Evolutionary conservation across 495 filamentous ascomycete species (phyloP).

Genomic region (Penicillium lividum): DNA sequence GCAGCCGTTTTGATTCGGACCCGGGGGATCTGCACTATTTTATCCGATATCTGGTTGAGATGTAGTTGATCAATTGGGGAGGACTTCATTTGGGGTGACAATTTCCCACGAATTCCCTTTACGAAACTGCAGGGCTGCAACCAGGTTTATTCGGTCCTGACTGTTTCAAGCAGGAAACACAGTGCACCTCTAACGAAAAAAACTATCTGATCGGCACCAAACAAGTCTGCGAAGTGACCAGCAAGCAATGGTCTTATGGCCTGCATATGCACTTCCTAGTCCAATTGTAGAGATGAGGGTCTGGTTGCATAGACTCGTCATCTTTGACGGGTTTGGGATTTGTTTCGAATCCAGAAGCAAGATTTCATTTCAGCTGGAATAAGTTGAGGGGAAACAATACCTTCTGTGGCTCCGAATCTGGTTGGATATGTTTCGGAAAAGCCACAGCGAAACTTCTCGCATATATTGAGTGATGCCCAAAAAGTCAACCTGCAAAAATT

Average conservation of each 20-base stretch:
- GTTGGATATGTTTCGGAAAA: conserved; percentile 22
- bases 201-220: conserved; percentile 48
- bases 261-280: conserved; percentile 19
- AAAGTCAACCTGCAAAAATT: conserved; percentile 28
- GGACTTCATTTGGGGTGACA: conserved; percentile 14
- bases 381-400: conserved; percentile 36
- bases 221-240: conserved; percentile 58
- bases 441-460: conserved; percentile 16
- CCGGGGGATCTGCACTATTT: conserved; percentile 43
- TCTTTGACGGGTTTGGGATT: conserved; percentile 14
- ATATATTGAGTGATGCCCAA: conserved; percentile 26
- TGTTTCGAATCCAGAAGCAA: conserved; percentile 31
- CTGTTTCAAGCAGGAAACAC: conserved; percentile 85
- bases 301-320: conserved; percentile 14
- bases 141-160: conserved; percentile 66
- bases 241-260: conserved; percentile 61
- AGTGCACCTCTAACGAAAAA: conserved; percentile 81
- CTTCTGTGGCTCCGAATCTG: conserved; percentile 41
- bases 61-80: neutral
- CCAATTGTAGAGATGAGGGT: conserved; percentile 26
- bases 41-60: conserved; percentile 5
- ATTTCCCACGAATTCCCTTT: conserved; percentile 26
- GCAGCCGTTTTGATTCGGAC: conserved; percentile 47
- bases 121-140: conserved; percentile 28
- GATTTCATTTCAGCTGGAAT: conserved; percentile 36